A percentile compares a stretch with the other conserved stretches of the same genome.
Conservation (phyloP, 208 protist species). For the Novymonas esmeraldas region DNA sequence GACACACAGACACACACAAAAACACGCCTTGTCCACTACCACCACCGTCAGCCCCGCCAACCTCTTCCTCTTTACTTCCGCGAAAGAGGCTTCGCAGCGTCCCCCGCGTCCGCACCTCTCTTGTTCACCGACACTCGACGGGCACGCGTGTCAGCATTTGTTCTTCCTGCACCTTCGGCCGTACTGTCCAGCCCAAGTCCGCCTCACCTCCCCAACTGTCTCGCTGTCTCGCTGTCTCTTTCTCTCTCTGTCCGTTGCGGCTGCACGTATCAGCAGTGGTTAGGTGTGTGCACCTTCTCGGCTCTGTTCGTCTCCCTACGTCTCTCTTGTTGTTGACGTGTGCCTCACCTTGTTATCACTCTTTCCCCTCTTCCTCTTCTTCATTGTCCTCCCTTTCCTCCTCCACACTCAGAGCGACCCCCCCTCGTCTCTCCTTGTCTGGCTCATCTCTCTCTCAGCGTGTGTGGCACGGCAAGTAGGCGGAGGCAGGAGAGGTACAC, state of each 20-base stretch:
- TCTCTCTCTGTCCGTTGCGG: not conserved
- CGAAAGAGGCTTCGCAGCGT: too few relatives aligned
- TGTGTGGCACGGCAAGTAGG: too few relatives aligned
- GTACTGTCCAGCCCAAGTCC: too few relatives aligned
- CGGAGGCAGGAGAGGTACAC: too few relatives aligned
- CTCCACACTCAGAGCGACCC: not conserved
- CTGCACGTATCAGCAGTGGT: too few relatives aligned
- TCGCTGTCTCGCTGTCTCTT: too few relatives aligned
- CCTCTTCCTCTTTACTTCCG: not conserved
- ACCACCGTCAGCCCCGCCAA: not conserved
- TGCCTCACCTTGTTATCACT: not conserved
- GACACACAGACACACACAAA: not conserved
- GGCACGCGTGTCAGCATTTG: too few relatives aligned
- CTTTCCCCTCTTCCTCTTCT: conserved; percentile 4
- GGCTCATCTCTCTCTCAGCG: not conserved
- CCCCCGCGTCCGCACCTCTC: too few relatives aligned
- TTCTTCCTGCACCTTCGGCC: too few relatives aligned
- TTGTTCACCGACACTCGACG: too few relatives aligned
- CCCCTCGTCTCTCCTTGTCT: not conserved
- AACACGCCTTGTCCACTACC: not conserved
- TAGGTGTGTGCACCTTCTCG: not conserved
- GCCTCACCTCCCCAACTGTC: too few relatives aligned
- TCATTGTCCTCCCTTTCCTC: not conserved
- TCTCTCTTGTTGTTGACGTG: not conserved
- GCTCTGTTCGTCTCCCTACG: not conserved